phyloP scores from a whole-genome alignment of 306 rosid species.

The Quercus bicolor region DNA sequence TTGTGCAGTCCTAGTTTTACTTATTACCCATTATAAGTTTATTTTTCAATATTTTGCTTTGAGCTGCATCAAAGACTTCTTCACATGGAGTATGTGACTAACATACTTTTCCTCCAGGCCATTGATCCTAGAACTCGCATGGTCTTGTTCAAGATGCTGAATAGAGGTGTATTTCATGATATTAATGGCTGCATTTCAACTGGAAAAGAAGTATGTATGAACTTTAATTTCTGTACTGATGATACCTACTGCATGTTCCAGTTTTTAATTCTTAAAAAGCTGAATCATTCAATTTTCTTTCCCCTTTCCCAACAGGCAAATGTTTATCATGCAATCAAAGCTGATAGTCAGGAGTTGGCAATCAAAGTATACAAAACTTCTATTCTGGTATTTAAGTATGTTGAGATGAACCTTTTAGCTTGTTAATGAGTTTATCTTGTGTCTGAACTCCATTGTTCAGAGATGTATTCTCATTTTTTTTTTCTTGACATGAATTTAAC shows the following conservation, averaged over 20 bases:
- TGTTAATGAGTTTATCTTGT: constrained; percentile 5
- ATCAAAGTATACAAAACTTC: constrained; percentile 91
- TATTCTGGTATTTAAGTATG: constrained; percentile 80
- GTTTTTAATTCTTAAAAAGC: not conserved
- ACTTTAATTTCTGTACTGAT: constrained; percentile 1
- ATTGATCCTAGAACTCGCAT: constrained; percentile 94
- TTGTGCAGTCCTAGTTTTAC: not conserved
- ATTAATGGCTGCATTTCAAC: constrained; percentile 95
- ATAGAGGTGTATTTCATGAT: constrained; percentile 77
- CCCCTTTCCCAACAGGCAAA: constrained; percentile 60
- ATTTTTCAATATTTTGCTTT: not conserved
- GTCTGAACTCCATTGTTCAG: not conserved
- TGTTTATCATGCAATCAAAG: constrained; percentile 91
- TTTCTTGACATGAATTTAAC: constrained; percentile 13
- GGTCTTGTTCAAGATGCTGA: constrained; percentile 87
- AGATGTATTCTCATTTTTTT: not conserved
- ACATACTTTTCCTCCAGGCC: constrained; percentile 48
- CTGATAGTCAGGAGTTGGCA: constrained; percentile 78
- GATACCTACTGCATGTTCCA: not conserved
- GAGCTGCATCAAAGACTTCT: not conserved
- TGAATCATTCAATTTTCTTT: not conserved
- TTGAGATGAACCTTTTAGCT: constrained; percentile 5
- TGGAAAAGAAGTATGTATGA: constrained; percentile 74
- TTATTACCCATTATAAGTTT: not conserved
- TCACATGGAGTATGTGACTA: constrained; percentile 6